These are phyloP conservation scores for Tremella mesenterica DNA, from an alignment of 768 basidiomycete genomes.

Conservation along the genomic window DNA sequence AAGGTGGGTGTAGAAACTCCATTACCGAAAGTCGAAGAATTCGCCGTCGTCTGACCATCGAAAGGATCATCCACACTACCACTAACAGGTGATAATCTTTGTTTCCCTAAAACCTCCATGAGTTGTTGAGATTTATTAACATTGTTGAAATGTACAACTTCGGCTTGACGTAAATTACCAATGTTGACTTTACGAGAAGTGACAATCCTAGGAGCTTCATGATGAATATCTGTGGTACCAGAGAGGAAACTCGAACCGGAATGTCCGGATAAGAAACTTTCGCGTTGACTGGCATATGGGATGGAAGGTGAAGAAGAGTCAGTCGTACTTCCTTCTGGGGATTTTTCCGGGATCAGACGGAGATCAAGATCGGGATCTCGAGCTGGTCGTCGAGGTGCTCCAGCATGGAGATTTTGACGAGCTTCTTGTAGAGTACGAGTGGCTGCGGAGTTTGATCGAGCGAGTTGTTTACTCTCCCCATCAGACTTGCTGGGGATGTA, in stretches of 20 bases:
- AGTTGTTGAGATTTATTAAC: background rate
- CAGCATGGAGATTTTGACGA: conserved; percentile 26
- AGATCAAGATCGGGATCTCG: conserved; percentile 39
- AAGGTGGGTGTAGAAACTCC: background rate
- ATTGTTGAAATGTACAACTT: conserved; percentile 34
- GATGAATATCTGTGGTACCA: conserved; percentile 33
- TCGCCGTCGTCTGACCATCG: conserved; percentile 1
- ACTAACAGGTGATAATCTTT: background rate
- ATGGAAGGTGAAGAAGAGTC: conserved; percentile 1
- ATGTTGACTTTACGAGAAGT: conserved; percentile 39
- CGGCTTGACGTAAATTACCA: conserved; percentile 39
- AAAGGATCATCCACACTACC: background rate
- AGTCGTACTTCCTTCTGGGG: background rate
- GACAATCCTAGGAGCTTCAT: conserved; percentile 41
- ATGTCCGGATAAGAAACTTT: conserved; percentile 24
- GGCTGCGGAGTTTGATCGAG: conserved; percentile 11
- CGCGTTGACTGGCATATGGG: conserved; percentile 3
- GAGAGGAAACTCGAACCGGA: conserved; percentile 28
- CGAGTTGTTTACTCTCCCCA: conserved; percentile 6
- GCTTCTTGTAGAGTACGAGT: conserved; percentile 35
- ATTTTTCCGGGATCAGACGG: conserved; percentile 13
- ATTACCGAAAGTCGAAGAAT: background rate
- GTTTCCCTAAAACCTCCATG: background rate
- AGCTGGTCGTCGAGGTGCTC: conserved; percentile 32
- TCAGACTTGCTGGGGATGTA: conserved; percentile 27